phyloP scores from a whole-genome alignment of 1,284 basidiomycete species.

The Leccinum fallax region DNA sequence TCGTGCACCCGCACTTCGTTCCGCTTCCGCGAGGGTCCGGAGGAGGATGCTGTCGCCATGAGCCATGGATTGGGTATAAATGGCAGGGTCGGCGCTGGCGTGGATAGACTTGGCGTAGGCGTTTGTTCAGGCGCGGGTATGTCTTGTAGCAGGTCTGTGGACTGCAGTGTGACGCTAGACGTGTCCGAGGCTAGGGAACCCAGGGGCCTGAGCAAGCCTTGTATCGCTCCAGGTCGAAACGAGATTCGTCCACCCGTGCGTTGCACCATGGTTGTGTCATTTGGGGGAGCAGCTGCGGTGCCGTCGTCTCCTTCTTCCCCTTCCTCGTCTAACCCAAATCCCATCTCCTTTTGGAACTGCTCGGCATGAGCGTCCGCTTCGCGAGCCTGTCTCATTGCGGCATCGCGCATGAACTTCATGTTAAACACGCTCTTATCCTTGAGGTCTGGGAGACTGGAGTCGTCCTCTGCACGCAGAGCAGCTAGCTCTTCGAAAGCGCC shows the following conservation, averaged over 20 bases:
- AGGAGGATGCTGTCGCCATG: constrained; percentile 13
- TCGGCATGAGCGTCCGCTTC: constrained; percentile 64
- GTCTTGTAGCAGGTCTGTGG: constrained; percentile 52
- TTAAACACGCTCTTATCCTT: constrained; percentile 73
- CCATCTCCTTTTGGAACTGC: constrained; percentile 72
- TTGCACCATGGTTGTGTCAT: constrained; percentile 41
- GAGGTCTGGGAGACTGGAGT: constrained; percentile 31
- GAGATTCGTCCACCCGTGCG: constrained; percentile 61
- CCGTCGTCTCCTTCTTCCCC: constrained; percentile 40
- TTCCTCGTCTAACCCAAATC: constrained; percentile 40
- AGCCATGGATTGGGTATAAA: constrained; percentile 30
- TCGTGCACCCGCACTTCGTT: constrained; percentile 72
- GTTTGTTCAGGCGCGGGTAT: constrained; percentile 6
- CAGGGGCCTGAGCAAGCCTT: constrained; percentile 32
- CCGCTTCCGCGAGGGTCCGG: constrained; percentile 43
- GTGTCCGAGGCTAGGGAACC: constrained; percentile 60
- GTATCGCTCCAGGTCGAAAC: constrained; percentile 50
- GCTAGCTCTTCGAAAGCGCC: constrained; percentile 76
- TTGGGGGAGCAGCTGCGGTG: constrained; percentile 33
- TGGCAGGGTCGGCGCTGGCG: constrained; percentile 10
- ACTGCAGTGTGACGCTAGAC: constrained; percentile 69
- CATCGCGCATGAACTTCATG: constrained; percentile 97
- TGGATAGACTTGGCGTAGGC: constrained; percentile 30
- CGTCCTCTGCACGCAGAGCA: constrained; percentile 42
- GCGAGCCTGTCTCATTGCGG: constrained; percentile 66